Percentiles rank a stretch among this genome's conserved stretches.
phyloP scores from a whole-genome alignment of 1,284 basidiomycete species.

The Leccinum proliferum region DNA sequence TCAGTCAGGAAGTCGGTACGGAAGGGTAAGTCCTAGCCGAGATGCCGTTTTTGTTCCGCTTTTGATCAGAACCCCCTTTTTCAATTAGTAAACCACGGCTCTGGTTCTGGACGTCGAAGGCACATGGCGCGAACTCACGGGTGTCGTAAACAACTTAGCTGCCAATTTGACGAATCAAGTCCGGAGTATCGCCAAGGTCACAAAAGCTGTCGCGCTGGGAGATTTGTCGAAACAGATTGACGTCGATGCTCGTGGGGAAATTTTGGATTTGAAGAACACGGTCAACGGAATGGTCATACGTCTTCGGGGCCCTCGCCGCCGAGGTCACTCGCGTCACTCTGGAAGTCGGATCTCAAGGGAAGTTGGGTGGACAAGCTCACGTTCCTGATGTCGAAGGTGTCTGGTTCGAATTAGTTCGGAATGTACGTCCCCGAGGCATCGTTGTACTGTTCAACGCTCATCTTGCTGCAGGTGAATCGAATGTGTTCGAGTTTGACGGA shows the following conservation, averaged over 20 bases:
- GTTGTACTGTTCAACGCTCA: neutral
- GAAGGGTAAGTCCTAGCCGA: conserved; percentile 55
- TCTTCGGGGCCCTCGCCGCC: conserved; percentile 83
- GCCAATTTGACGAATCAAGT: conserved; percentile 94
- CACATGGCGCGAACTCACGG: conserved; percentile 89
- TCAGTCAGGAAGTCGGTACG: conserved; percentile 89
- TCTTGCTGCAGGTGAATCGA: conserved; percentile 65
- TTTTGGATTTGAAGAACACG: conserved; percentile 95
- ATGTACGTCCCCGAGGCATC: conserved; percentile 46
- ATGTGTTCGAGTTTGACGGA: conserved; percentile 94
- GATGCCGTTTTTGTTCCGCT: conserved; percentile 7
- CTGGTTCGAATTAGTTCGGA: conserved; percentile 88
- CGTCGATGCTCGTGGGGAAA: conserved; percentile 95
- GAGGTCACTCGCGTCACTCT: conserved; percentile 96
- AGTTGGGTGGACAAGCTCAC: conserved; percentile 87
- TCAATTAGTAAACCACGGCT: conserved; percentile 73
- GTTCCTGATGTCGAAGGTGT: conserved; percentile 95
- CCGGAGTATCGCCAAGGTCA: conserved; percentile 91
- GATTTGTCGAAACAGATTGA: conserved; percentile 96
- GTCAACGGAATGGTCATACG: conserved; percentile 98
- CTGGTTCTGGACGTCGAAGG: conserved; percentile 92
- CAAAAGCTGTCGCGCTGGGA: conserved; percentile 96
- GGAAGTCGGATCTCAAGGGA: conserved; percentile 89
- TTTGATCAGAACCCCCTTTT: conserved; percentile 3
- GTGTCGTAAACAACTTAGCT: conserved; percentile 90